A percentile compares a stretch with the other conserved stretches of the same genome.
Conservation (phyloP, 129 eudicot species). For the Flaveria bidentis region DNA sequence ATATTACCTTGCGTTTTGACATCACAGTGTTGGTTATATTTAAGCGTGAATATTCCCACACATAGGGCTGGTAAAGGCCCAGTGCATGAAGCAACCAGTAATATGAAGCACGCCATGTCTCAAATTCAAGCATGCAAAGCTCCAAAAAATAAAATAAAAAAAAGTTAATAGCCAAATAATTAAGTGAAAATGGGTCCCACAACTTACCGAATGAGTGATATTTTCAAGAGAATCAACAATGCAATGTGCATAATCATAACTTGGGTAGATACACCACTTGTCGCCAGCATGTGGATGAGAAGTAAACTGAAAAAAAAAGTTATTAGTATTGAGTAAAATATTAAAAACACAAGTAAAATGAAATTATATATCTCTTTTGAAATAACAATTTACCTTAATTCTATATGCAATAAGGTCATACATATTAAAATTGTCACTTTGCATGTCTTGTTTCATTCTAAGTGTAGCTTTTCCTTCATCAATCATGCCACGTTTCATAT, state of each 20-base stretch:
- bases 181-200: not conserved
- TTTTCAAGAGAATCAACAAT: conserved; percentile 95
- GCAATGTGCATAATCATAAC: conserved; percentile 95
- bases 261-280: conserved; percentile 96
- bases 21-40: conserved; percentile 86
- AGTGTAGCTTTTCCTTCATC: conserved; percentile 96
- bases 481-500: conserved; percentile 79
- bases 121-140: conserved; percentile 93
- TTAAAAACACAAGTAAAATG: not conserved
- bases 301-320: conserved; percentile 57
- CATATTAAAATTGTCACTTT: conserved; percentile 90
- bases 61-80: conserved; percentile 85
- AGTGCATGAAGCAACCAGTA: conserved; percentile 89
- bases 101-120: conserved; percentile 93
- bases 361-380: conserved; percentile 9
- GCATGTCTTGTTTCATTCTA: conserved; percentile 96
- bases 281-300: conserved; percentile 97
- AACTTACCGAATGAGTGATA: conserved; percentile 87
- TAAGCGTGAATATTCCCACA: conserved; percentile 88
- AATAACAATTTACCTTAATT: conserved; percentile 66
- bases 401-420: conserved; percentile 94
- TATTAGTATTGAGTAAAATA: not conserved
- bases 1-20: conserved; percentile 90
- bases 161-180: not conserved
- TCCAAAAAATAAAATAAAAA: conserved; percentile 19